Percentiles rank a stretch among this genome's conserved stretches.
phyloP scores from a whole-genome alignment of 495 filamentous ascomycete genomes.

The Xylaria scruposa region DNA sequence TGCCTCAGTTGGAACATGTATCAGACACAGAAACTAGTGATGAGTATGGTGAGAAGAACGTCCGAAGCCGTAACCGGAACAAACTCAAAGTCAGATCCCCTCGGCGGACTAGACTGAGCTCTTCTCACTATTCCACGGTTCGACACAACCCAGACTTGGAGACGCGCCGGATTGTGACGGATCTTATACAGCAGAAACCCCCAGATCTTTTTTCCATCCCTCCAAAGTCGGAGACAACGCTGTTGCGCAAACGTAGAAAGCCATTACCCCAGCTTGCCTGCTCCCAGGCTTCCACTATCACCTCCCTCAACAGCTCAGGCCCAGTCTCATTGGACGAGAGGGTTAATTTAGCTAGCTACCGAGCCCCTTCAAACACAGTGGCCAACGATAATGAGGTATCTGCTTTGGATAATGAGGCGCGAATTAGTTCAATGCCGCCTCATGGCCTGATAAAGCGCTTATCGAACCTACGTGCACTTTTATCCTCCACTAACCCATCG shows the following conservation, averaged over 20 bases:
- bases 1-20: conserved; percentile 1
- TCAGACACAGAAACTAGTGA: background rate
- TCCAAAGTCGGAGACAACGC: conserved; percentile 15
- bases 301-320: background rate
- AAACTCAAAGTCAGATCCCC: conserved; percentile 38
- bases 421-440: conserved; percentile 23
- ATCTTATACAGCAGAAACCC: conserved; percentile 29
- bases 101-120: conserved; percentile 29
- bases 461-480: conserved; percentile 37
- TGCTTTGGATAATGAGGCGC: background rate
- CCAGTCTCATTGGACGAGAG: background rate
- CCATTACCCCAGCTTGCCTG: conserved; percentile 16
- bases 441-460: conserved; percentile 34
- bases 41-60: background rate
- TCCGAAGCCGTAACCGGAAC: conserved; percentile 29
- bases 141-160: conserved; percentile 25
- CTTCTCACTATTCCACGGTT: conserved; percentile 30
- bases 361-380: background rate
- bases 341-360: background rate
- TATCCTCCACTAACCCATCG: conserved; percentile 22
- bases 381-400: background rate
- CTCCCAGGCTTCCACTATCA: conserved; percentile 6
- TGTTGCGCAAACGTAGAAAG: conserved; percentile 19
- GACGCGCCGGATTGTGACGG: conserved; percentile 16
- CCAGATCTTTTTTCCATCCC: conserved; percentile 35